Conservation (phyloP, 2,329 filamentous ascomycete species). For the Tolypocladium ophioglossoides region DNA sequence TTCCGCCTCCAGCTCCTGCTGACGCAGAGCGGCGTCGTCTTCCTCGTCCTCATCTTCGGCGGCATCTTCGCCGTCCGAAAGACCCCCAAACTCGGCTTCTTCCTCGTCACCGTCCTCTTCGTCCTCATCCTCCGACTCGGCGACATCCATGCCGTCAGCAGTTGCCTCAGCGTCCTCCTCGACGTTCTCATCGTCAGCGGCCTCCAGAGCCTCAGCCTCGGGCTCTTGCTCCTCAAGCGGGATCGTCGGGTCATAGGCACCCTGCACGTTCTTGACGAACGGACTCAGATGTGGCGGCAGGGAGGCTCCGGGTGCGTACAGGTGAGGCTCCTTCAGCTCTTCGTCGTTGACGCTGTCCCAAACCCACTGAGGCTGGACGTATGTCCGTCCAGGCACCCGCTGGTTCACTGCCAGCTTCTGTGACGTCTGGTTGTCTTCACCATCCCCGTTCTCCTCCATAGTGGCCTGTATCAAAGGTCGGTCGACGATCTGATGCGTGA, state of each 20-base stretch:
- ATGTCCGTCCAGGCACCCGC: conserved; percentile 81
- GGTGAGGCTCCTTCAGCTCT: conserved; percentile 73
- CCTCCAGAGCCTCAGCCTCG: conserved; percentile 71
- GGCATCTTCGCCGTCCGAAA: conserved; percentile 34
- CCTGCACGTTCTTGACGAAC: conserved; percentile 80
- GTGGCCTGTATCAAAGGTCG: conserved; percentile 62
- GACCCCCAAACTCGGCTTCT: conserved; percentile 27
- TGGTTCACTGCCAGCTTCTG: conserved; percentile 51
- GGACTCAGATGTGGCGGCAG: conserved; percentile 92
- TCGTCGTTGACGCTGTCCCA: conserved; percentile 96
- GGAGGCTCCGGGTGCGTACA: conserved; percentile 82
- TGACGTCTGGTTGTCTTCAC: conserved; percentile 50
- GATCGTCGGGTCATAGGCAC: conserved; percentile 83
- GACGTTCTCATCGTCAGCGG: conserved; percentile 44
- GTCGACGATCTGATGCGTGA: conserved; percentile 95
- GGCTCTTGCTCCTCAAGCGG: conserved; percentile 80
- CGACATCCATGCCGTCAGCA: conserved; percentile 55
- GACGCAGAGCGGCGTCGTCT: conserved; percentile 61
- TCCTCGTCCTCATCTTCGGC: conserved; percentile 29
- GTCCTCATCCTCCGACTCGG: conserved; percentile 37
- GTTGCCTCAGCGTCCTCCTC: conserved; percentile 57
- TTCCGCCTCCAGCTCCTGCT: conserved; percentile 88
- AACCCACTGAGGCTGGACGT: conserved; percentile 95
- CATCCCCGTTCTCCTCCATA: conserved; percentile 36
- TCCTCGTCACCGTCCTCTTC: conserved; percentile 37